phyloP scores from a whole-genome alignment of 768 basidiomycete species.

The Mrakia hoshinonis region DNA sequence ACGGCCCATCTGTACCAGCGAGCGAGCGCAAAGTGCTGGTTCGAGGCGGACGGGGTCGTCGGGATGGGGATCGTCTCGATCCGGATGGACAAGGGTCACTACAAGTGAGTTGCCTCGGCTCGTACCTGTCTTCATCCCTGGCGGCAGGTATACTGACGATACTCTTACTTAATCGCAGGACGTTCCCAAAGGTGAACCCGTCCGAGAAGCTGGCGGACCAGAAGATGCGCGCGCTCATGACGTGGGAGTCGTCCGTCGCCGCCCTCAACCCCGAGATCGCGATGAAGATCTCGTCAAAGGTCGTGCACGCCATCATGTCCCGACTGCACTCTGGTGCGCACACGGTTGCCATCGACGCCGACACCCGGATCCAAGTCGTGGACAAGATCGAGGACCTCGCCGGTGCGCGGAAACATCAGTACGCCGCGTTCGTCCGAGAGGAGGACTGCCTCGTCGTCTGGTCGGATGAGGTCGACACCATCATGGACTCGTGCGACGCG shows the following conservation, averaged over 20 bases:
- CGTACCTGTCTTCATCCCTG: no score
- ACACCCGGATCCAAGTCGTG: conserved; percentile 77
- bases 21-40: no score
- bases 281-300: conserved; percentile 52
- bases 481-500: conserved; percentile 51
- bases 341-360: conserved; percentile 50
- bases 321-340: conserved; percentile 33
- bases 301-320: conserved; percentile 39
- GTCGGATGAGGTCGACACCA: conserved; percentile 68
- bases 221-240: conserved; percentile 32
- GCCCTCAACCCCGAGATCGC: conserved; percentile 73
- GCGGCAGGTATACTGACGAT: no score
- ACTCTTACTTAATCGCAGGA: no score
- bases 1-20: no score
- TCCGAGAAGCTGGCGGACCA: conserved; percentile 26
- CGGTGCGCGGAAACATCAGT: conserved; percentile 78
- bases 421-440: conserved; percentile 79
- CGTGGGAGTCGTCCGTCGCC: conserved; percentile 60
- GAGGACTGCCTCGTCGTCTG: conserved; percentile 77
- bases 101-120: no score
- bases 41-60: no score
- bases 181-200: conserved; percentile 21
- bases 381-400: conserved; percentile 70
- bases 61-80: no score
- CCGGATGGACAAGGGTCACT: no score